A percentile compares a stretch with the other conserved stretches of the same genome.
Conservation (phyloP, 352 stramenopile genomes). For the Pythium rishiriense region DNA sequence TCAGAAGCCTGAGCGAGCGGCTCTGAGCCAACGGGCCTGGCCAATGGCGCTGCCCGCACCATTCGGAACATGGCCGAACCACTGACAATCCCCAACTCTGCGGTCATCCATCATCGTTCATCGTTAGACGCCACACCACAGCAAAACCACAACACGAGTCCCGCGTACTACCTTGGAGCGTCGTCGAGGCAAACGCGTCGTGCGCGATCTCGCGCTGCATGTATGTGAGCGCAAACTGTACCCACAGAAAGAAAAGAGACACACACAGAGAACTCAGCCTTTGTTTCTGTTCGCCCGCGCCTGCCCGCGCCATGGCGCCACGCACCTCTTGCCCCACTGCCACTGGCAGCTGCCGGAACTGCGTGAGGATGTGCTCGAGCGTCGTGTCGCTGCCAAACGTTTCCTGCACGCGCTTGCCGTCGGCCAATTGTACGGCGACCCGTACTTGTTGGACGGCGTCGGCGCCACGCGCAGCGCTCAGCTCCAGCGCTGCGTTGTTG, state of each 20-base stretch:
- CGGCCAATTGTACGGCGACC: conserved; percentile 75
- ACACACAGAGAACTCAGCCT: too few relatives aligned
- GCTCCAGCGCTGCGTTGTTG: conserved; percentile 77
- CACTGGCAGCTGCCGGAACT: conserved; percentile 53
- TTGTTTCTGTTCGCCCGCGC: too few relatives aligned
- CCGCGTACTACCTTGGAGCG: conserved; percentile 80
- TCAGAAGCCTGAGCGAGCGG: background rate
- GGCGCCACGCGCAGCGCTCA: conserved; percentile 31
- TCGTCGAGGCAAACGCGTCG: conserved; percentile 55
- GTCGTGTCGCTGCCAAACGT: conserved; percentile 55
- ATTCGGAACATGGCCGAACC: conserved; percentile 87
- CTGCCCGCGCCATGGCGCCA: too few relatives aligned
- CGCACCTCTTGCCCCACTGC: conserved; percentile 34
- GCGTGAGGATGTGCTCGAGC: conserved; percentile 56
- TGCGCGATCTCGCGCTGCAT: conserved; percentile 68
- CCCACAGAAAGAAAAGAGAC: background rate
- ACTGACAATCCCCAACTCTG: conserved; percentile 76
- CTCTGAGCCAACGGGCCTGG: background rate
- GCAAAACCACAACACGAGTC: background rate
- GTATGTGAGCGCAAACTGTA: conserved; percentile 79
- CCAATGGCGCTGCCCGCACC: background rate
- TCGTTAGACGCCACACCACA: background rate
- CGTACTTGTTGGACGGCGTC: conserved; percentile 54
- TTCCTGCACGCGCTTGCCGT: conserved; percentile 77
- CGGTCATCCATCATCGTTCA: background rate